These are phyloP conservation scores for Deuterostichococcus epilithicus DNA, from an alignment of 139 green algal species.

Conservation along the genomic window DNA sequence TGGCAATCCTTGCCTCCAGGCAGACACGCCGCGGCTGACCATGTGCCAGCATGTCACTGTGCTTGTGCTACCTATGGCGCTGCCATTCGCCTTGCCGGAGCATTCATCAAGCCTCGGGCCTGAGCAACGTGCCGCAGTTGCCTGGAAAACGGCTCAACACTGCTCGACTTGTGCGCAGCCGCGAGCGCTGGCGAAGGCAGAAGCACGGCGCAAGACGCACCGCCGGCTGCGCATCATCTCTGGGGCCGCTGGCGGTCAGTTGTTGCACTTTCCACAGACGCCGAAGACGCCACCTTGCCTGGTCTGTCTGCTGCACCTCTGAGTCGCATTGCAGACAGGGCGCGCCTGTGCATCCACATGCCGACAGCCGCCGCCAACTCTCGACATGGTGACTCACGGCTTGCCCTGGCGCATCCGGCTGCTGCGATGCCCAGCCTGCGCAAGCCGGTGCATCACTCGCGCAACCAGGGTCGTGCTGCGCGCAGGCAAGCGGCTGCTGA, in stretches of 20 bases:
- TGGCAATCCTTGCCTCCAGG: too few species aligned
- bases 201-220: slow-evolving; percentile 43
- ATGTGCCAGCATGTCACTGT: too few species aligned
- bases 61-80: too few species aligned
- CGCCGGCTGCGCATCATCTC: slow-evolving; percentile 53
- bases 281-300: background rate
- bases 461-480: background rate
- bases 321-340: background rate
- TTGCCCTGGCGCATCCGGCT: background rate
- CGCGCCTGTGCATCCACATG: background rate
- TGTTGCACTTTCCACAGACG: too few species aligned
- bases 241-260: slow-evolving; percentile 41
- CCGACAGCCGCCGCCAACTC: background rate
- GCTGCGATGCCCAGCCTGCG: background rate
- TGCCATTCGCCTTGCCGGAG: too few species aligned
- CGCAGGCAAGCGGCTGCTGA: slow-evolving; percentile 22
- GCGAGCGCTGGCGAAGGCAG: slow-evolving; percentile 18
- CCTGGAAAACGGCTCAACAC: too few species aligned
- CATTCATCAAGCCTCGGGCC: too few species aligned
- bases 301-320: background rate
- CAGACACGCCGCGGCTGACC: too few species aligned
- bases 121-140: too few species aligned
- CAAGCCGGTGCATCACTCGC: background rate
- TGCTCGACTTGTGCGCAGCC: too few species aligned
- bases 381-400: background rate